Base-by-base conservation (phyloP, 2,329 filamentous ascomycete genomes). In the Aspergillus tanneri region DNA sequence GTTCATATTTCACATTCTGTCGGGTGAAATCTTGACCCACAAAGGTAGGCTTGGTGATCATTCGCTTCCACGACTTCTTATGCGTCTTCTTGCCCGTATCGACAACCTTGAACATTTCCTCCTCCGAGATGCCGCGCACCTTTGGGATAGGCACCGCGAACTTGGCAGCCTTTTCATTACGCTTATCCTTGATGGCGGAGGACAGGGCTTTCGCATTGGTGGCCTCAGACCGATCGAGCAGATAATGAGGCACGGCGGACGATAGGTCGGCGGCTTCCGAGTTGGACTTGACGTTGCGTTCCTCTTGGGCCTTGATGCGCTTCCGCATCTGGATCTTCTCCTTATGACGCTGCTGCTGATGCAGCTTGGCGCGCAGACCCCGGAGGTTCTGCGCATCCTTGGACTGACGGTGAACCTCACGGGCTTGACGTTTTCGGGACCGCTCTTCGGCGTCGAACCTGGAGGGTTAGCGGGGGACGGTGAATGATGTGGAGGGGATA, bases 241-340 rank as follows among this genome's bases (percentile, higher is more conserved):
- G 81, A 72, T 97, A 99, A 62, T 90, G 86, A 43, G 93, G 93
- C 61, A 97, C 79, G 48, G 93, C 89, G 41, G 88, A 89, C 63
- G 68, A 67, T 21, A 91, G 88, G 72, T 93, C 87, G 61, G 86
- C 82, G 58, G 87, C 84, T 46, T 86, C 85, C 24, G 82, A 77
- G 7, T 30, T 46, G 12, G 87, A 88, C 76, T 97, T 96, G 78
- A 97, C 85, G 67, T 96, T 95, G 74, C 90, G 86, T 78, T 96
- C 89, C 75, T 99, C 93, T 77, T 96, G 89, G 36, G 89, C 87
- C 75, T 88, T 89, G 81, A 99, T 95, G 65, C 85, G 78, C 81
- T 96, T 95, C 74, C 87, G 87, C 87, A 96, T 91, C 81, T 95
- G 90, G 69, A 96, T 95, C 86, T 99, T 99, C 79, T 99, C 91